phyloP scores from a whole-genome alignment of 306 rosid genomes.

The Acmispon strigosus region DNA sequence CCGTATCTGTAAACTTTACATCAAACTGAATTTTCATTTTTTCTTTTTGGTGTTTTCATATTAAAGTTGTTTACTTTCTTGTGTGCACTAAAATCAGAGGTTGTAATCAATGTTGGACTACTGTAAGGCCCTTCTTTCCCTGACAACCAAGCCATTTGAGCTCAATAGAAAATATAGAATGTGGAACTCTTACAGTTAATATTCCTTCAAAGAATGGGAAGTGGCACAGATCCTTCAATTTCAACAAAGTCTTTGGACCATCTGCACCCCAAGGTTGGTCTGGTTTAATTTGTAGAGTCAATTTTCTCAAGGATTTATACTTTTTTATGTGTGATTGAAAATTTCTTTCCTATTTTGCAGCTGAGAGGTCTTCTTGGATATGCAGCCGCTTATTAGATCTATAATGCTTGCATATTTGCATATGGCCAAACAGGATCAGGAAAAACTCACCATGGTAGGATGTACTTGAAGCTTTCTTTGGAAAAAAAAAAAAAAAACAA shows the following conservation, averaged over 20 bases:
- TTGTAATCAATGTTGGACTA: no score
- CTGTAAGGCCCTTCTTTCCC: slow-evolving; percentile 88
- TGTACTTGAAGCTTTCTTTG: background rate
- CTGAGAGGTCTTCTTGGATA: slow-evolving; percentile 78
- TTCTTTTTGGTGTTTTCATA: no score
- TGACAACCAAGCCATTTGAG: slow-evolving; percentile 56
- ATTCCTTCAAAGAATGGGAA: slow-evolving; percentile 78
- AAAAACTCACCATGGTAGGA: slow-evolving; percentile 89
- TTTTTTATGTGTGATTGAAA: background rate
- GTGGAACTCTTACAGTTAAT: slow-evolving; percentile 59
- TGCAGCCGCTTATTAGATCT: slow-evolving; percentile 87
- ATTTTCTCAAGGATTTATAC: background rate
- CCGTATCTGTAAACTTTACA: no score
- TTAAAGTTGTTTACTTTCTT: no score
- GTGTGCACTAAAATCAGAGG: no score
- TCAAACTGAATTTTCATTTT: no score
- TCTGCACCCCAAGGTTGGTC: slow-evolving; percentile 85
- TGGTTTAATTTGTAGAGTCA: slow-evolving; percentile 2
- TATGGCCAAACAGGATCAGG: slow-evolving; percentile 97
- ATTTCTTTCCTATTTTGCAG: slow-evolving; percentile 35
- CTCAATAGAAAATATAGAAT: slow-evolving; percentile 68
- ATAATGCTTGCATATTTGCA: slow-evolving; percentile 88
- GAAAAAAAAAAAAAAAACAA: background rate
- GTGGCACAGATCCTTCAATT: slow-evolving; percentile 64
- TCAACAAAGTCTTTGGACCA: slow-evolving; percentile 91